A percentile compares a stretch with the other conserved stretches of the same genome.
These are phyloP conservation scores for Hypoxylon perforatum DNA, from an alignment of 495 filamentous ascomycete species.

Conservation along the genomic window DNA sequence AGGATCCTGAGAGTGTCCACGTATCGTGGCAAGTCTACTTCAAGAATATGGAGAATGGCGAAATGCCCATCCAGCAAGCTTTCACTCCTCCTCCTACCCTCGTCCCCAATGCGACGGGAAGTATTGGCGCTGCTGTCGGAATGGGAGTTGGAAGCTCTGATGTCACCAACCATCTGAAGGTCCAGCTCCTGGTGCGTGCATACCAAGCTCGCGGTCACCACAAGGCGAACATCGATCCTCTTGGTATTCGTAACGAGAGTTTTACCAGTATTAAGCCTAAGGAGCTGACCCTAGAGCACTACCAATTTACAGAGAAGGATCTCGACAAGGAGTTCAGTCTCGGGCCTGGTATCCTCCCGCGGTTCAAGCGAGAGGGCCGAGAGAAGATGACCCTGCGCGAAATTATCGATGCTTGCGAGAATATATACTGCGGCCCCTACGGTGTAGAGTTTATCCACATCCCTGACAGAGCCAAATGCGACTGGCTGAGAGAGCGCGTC, in stretches of 20 bases:
- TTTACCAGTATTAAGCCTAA: slow-evolving; percentile 90
- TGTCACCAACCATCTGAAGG: slow-evolving; percentile 96
- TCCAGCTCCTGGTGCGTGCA: slow-evolving; percentile 93
- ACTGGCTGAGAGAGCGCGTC: slow-evolving; percentile 94
- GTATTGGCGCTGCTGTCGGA: slow-evolving; percentile 78
- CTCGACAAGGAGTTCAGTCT: slow-evolving; percentile 91
- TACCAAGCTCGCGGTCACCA: slow-evolving; percentile 98
- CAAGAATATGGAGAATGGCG: slow-evolving; percentile 97
- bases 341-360: slow-evolving; percentile 93
- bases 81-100: slow-evolving; percentile 95
- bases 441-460: slow-evolving; percentile 99
- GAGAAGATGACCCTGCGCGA: slow-evolving; percentile 97
- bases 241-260: slow-evolving; percentile 89
- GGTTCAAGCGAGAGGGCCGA: slow-evolving; percentile 85
- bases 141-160: slow-evolving; percentile 78
- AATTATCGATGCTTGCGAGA: slow-evolving; percentile 92
- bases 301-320: slow-evolving; percentile 94
- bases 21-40: slow-evolving; percentile 99
- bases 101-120: slow-evolving; percentile 80
- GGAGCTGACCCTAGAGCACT: slow-evolving; percentile 92
- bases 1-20: slow-evolving; percentile 92
- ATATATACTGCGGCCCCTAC: slow-evolving; percentile 95
- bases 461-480: slow-evolving; percentile 95
- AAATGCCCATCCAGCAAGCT: slow-evolving; percentile 95
- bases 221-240: slow-evolving; percentile 96